Evolutionary conservation across 495 filamentous ascomycete species (phyloP), one percentile per base, ranked within the genome.

Genomic region (Hypomontagnella submonticulosa): DNA sequence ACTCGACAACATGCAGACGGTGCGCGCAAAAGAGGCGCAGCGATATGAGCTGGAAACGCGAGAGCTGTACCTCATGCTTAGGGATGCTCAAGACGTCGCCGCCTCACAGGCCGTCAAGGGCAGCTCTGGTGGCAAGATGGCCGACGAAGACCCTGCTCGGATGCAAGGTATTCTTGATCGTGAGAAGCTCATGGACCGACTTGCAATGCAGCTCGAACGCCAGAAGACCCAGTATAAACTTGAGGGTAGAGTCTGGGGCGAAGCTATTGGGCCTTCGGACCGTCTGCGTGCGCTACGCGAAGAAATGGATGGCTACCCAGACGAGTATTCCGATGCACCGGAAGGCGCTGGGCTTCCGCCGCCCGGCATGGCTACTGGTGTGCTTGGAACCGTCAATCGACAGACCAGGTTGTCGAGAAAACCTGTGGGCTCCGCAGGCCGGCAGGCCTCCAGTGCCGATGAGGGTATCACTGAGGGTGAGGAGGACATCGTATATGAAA

Each of bases 221-320:
- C 94, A 96, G 65, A 99, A 99, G 83, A 98, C 95, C 4, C 93
- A 98, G 74, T 97, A 92, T 78, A 97, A 97, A 81, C 87, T 99
- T 13, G 95, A 98, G 74, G 95, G 95, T 64, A 92, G 91, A 77
- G 89, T 93, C 15, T 97, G 94, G 92, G 89, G 92, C 51, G 91
- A 93, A 69, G 79, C 89, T 70, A 77, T 85, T 53, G 90, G 89
- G 23, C 94, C 95, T 27, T 97, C 92, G 61, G 94, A 99, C 77
- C 87, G 92, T 73, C 75, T 99, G 32, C 90, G 95, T 61, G 95
- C 97, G 66, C 80, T 98, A 18, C 89, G 95, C 30, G 96, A 97
- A 76, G 86, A 90, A 74, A 99, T 99, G 95, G 96, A 98, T 53
- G 92, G 85, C 79, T 72, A 63, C 66, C 15, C 69, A 61, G 61